These are phyloP conservation scores for Crithidia brevicula DNA, from an alignment of 208 protist species.

Conservation along the genomic window DNA sequence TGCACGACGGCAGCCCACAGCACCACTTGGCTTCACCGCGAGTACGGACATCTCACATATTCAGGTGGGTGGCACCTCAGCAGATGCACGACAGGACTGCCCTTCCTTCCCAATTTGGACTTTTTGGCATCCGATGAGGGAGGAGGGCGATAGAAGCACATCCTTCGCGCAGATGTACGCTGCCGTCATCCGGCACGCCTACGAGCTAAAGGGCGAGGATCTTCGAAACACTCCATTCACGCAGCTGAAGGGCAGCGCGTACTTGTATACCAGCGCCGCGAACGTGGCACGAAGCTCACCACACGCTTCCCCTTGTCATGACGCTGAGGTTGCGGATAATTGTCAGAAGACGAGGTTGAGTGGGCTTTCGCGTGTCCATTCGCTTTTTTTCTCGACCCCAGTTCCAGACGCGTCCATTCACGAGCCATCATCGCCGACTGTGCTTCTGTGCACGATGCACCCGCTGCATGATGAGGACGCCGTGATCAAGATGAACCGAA, in stretches of 20 bases:
- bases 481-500: conserved; percentile 25
- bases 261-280: conserved; percentile 12
- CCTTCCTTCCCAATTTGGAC: neutral
- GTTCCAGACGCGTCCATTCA: neutral
- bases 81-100: no score
- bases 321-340: no score
- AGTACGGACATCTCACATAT: no score
- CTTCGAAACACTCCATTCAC: conserved; percentile 44
- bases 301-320: no score
- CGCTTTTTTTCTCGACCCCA: conserved; percentile 18
- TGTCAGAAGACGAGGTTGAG: neutral
- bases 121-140: conserved; percentile 16
- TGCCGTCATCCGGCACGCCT: conserved; percentile 19
- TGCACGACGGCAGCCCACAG: neutral
- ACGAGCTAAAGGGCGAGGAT: conserved; percentile 26
- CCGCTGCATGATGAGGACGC: conserved; percentile 3
- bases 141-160: neutral
- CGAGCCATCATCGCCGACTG: conserved; percentile 2
- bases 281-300: no score
- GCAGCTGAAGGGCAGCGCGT: conserved; percentile 3
- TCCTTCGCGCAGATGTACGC: conserved; percentile 31
- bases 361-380: conserved; percentile 2
- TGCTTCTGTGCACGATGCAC: conserved; percentile 5
- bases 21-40: neutral
- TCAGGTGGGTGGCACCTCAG: no score